phyloP scores from a whole-genome alignment of 1,284 basidiomycete genomes.

The Cerrena zonata region DNA sequence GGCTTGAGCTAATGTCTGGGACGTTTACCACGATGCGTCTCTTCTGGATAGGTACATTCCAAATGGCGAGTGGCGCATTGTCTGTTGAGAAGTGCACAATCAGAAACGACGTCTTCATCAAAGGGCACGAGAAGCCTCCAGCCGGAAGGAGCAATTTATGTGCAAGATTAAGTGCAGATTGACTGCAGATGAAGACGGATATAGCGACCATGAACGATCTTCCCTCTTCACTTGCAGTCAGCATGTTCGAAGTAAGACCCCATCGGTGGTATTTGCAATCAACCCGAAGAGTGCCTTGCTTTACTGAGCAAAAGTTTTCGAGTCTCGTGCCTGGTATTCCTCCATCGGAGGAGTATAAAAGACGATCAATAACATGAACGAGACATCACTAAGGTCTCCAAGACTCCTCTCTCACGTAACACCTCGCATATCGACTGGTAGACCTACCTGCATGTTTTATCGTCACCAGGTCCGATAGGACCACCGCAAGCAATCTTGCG shows the following conservation, averaged over 20 bases:
- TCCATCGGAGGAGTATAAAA: neutral
- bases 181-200: constrained; percentile 4
- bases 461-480: constrained; percentile 24
- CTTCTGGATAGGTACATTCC: constrained; percentile 53
- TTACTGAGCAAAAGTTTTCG: neutral
- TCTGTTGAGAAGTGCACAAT: constrained; percentile 28
- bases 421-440: neutral
- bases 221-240: neutral
- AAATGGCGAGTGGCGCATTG: constrained; percentile 57
- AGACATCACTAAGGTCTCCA: neutral
- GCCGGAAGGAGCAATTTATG: neutral
- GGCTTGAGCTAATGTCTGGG: neutral
- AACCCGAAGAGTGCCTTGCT: neutral
- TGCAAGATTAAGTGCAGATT: constrained; percentile 9
- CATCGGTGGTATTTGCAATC: neutral
- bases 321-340: neutral
- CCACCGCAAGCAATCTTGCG: constrained; percentile 40
- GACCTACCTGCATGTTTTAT: constrained; percentile 32
- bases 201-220: neutral
- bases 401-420: neutral
- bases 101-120: neutral
- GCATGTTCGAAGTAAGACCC: neutral
- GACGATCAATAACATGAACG: neutral
- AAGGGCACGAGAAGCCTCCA: neutral
- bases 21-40: constrained; percentile 54